Conservation (phyloP, 2,329 filamentous ascomycete genomes). For the Calonectria ilicicola region DNA sequence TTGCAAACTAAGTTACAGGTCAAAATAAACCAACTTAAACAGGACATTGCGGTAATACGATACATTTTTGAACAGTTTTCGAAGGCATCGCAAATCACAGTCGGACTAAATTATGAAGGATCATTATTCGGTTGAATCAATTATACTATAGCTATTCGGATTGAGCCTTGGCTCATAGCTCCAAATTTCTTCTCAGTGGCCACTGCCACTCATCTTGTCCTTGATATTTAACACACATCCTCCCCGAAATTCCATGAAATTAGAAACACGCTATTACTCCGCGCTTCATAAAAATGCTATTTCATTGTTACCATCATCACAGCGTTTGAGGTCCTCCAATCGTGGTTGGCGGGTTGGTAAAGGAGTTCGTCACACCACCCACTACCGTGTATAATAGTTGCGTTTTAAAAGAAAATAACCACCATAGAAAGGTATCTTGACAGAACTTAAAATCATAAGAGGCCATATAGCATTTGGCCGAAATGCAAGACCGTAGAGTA, state of each 20-base stretch:
- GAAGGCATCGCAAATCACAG: not conserved
- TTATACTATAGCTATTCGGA: not conserved
- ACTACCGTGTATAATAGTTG: conserved; percentile 42
- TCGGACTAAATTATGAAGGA: not conserved
- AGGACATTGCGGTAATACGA: too few relatives aligned
- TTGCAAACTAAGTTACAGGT: too few relatives aligned
- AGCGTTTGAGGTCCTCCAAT: conserved; percentile 12
- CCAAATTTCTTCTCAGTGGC: not conserved
- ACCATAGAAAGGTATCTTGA: conserved; percentile 46
- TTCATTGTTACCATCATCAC: conserved; percentile 33
- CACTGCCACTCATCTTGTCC: not conserved
- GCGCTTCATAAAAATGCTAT: conserved; percentile 27
- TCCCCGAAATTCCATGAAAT: conserved; percentile 4
- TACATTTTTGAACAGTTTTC: too few relatives aligned
- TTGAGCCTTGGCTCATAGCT: conserved; percentile 1
- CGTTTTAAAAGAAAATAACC: conserved; percentile 34
- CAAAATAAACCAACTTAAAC: too few relatives aligned
- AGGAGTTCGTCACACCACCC: conserved; percentile 40
- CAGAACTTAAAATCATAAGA: conserved; percentile 32
- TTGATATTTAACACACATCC: conserved; percentile 3
- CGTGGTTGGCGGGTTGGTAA: conserved; percentile 20
- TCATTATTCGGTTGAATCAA: not conserved
- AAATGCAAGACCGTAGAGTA: not conserved
- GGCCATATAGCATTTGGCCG: conserved; percentile 5
- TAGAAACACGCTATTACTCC: conserved; percentile 31